Base-by-base conservation (phyloP, 2,329 filamentous ascomycete genomes). In the Penicillium sp. region DNA sequence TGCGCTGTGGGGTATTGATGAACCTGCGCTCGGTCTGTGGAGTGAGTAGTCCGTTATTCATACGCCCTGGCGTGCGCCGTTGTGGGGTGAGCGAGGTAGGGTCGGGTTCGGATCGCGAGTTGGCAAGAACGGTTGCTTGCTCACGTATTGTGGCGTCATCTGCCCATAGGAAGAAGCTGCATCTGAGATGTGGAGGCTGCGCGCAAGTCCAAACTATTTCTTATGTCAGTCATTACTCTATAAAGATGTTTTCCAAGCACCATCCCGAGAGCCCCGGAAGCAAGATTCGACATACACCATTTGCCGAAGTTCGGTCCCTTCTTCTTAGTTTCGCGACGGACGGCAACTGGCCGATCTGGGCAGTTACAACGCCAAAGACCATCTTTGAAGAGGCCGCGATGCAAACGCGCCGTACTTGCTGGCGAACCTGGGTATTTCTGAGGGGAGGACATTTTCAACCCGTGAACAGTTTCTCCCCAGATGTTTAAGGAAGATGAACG, bases 131-230 rank as follows among this genome's bases (percentile, higher is more conserved):
- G 23, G 76, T 76, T 12, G 69, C 69, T 55, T 79, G 77, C 66
- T 83, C 80, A 21, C 84, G 74, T n/a, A 72, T 59, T 59, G 80
- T 76, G 15, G 84, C 84, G 52, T 85, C 81, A 51, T 80, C 77
- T 15, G 80, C 77, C 84, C 83, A 87, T 0, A 86, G 74, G 54
- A 86, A 87, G 73, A 86, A 86, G 6, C 72, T 75, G 64, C 84
- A 87, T 39, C 77, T 72, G 44, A 77, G 71, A 3, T 71, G 64
- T 50, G 76, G 71, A 34, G 73, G 70, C 61, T 78, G 77, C 60
- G 84, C 81, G 63, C 84, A 87, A 4, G 79, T 81, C 60, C 83
- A 85, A 68, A 86, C 76, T 78, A 50, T 40, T 12, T 46, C 15
- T 15, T 0, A 29, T 18, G n/a, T 32, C 21, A 12, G n/a, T 29